Evolutionary conservation across 2,329 filamentous ascomycete species (phyloP), one percentile per base, ranked within the genome.

Genomic region (Rhytidhysteron rufulum): DNA sequence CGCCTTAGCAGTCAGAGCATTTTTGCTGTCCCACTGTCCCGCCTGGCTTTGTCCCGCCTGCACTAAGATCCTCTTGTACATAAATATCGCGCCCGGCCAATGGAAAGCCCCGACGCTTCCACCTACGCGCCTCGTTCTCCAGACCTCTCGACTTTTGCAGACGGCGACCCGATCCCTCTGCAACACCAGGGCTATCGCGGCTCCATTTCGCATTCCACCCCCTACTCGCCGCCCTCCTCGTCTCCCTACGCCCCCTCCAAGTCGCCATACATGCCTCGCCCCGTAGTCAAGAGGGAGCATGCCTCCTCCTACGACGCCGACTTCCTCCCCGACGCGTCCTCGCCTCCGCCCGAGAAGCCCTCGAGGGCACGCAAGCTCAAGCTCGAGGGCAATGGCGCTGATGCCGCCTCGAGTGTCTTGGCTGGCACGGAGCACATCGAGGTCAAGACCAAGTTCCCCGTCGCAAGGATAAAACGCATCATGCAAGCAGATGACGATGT

Each of bases 401-500:
- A 15, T 11, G 18, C 21, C 5, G 38, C 5, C 15, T 25, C 6
- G 6, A 15, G 38, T 21, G 19, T 21, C 58, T 65, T 34, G 59
- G 62, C 38, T 4, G 45, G 50, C 39, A 51, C 52, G 17, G 67
- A 81, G 69, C 64, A 79, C 65, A 69, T 95, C 69, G 66, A 88
- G 31, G 88, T 98, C 54, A 87, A 82, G 67, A 97, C 91, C 24
- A 96, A 96, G 58, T 98, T 98, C 58, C 93, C 93, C 1, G 95
- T 95, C 22, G 93, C 93, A 11, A 80, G 93, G 47, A 98, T 98
- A 73, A 98, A 98, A 75, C 83, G 93, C 37, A 97, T 98, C 58
- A 97, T 98, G 93, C 93, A 98, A 69, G 91, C 91, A 9, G 93
- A 98, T 60, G 93, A 98, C 61, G 93, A 98, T 63, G 90, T 98